Evolutionary conservation across 2,329 filamentous ascomycete genomes (phyloP).

Genomic region (Cordyceps pruinosa): DNA sequence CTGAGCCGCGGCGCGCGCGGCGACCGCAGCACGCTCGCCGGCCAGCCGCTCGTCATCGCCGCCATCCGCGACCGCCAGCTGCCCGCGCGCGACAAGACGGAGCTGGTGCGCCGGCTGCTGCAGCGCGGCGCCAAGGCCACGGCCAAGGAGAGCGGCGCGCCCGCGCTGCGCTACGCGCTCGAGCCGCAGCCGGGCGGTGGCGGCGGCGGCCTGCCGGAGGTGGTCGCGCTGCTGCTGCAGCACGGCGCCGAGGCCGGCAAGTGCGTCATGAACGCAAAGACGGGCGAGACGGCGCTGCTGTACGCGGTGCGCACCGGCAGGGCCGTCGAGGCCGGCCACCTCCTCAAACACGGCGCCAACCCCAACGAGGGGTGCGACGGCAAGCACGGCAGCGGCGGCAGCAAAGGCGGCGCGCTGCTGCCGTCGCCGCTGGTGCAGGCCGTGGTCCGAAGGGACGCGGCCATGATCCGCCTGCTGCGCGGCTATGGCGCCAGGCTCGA

Average conservation of each 20-base stretch:
- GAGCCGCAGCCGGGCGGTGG: neutral
- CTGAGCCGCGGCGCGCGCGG: slow-evolving; percentile 14
- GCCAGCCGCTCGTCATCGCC: slow-evolving; percentile 20
- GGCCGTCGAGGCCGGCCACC: slow-evolving; percentile 18
- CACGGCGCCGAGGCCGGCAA: slow-evolving; percentile 22
- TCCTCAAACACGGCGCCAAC: slow-evolving; percentile 28
- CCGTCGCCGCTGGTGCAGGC: slow-evolving; percentile 27
- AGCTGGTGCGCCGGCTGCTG: slow-evolving; percentile 18
- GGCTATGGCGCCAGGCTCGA: slow-evolving; percentile 23
- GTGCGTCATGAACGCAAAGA: slow-evolving; percentile 16
- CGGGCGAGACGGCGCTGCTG: slow-evolving; percentile 25
- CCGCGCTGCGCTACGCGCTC: neutral
- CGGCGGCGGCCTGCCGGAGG: neutral
- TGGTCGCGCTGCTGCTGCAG: slow-evolving; percentile 23
- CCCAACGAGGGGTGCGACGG: slow-evolving; percentile 23
- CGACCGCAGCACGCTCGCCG: slow-evolving; percentile 5
- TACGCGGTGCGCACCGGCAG: slow-evolving; percentile 24
- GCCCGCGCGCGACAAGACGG: slow-evolving; percentile 10
- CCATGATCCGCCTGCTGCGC: slow-evolving; percentile 24
- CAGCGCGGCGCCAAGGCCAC: slow-evolving; percentile 20
- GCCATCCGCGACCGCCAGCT: slow-evolving; percentile 8
- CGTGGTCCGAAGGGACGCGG: slow-evolving; percentile 21
- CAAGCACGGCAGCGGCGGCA: neutral
- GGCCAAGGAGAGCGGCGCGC: slow-evolving; percentile 4
- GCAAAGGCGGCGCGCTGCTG: slow-evolving; percentile 12